phyloP scores from a whole-genome alignment of 192 early-diverging fungal species.

The Mortierella claussenii region DNA sequence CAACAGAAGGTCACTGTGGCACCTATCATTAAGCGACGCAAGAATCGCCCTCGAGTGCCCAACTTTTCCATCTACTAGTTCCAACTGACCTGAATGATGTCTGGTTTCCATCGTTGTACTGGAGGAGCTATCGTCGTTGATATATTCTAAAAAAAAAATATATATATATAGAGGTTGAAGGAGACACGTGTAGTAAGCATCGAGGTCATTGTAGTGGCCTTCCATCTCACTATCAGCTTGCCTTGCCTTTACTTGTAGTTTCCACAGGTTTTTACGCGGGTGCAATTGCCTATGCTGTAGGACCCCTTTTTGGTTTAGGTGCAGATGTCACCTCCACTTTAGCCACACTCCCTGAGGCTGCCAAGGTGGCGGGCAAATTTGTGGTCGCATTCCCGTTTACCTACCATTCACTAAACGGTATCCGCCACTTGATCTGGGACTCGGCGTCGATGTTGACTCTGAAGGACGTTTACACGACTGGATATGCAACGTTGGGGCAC shows the following conservation, averaged over 20 bases:
- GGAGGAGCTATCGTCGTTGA: slow-evolving; percentile 73
- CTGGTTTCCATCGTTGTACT: slow-evolving; percentile 75
- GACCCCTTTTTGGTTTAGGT: slow-evolving; percentile 65
- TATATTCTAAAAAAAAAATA: slow-evolving; percentile 24
- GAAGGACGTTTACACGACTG: slow-evolving; percentile 66
- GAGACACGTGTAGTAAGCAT: no score
- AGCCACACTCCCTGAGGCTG: slow-evolving; percentile 70
- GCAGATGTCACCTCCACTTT: slow-evolving; percentile 70
- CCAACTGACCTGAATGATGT: slow-evolving; percentile 85
- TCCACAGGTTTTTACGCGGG: slow-evolving; percentile 67
- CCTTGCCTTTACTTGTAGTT: not conserved
- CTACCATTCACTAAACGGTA: slow-evolving; percentile 83
- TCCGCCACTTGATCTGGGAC: slow-evolving; percentile 95
- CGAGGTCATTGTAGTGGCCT: no score
- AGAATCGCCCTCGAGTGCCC: slow-evolving; percentile 81
- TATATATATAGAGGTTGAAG: not conserved
- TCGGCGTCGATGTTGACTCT: slow-evolving; percentile 70
- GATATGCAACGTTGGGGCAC: not conserved
- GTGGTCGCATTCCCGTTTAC: slow-evolving; percentile 71
- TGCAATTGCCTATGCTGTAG: slow-evolving; percentile 73
- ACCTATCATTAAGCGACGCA: slow-evolving; percentile 56
- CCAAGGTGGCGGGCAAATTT: slow-evolving; percentile 76
- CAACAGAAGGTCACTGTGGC: slow-evolving; percentile 22
- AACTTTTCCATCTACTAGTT: slow-evolving; percentile 89
- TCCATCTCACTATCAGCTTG: no score